Evolutionary conservation across 2,329 filamentous ascomycete genomes (phyloP).

Genomic region (Rhinocladiella mackenziei): DNA sequence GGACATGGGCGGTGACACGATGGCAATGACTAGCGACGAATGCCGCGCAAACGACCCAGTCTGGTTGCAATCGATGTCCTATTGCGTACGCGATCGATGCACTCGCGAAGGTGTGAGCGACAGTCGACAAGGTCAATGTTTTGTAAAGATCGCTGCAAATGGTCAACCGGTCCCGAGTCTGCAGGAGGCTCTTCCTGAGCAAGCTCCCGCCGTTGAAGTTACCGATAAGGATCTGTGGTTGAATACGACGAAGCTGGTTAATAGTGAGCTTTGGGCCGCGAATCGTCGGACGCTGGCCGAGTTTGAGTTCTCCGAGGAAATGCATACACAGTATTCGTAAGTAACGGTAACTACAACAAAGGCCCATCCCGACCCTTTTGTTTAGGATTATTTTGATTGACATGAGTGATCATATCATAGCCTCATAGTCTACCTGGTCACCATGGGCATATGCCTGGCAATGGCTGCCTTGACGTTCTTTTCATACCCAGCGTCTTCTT

Average conservation of each 20-base stretch:
- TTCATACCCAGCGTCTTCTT: no score
- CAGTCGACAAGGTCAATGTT: slow-evolving; percentile 27
- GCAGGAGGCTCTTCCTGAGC: slow-evolving; percentile 28
- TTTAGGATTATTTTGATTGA: not conserved
- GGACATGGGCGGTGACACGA: slow-evolving; percentile 26
- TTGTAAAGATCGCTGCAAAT: slow-evolving; percentile 26
- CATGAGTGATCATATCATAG: not conserved
- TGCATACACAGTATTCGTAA: slow-evolving; percentile 35
- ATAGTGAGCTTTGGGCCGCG: slow-evolving; percentile 30
- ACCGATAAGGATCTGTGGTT: slow-evolving; percentile 31
- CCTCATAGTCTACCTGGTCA: slow-evolving; percentile 16
- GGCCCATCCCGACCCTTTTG: no score
- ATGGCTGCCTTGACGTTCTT: slow-evolving; percentile 25
- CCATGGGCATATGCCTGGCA: slow-evolving; percentile 25
- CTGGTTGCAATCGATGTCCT: slow-evolving; percentile 33
- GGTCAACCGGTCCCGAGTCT: slow-evolving; percentile 29
- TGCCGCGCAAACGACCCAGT: slow-evolving; percentile 32
- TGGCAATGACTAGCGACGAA: slow-evolving; percentile 25
- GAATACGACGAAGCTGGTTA: slow-evolving; percentile 34
- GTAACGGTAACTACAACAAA: no score
- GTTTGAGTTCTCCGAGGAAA: slow-evolving; percentile 32
- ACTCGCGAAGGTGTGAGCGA: slow-evolving; percentile 13
- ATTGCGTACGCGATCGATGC: slow-evolving; percentile 32
- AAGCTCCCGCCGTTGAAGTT: slow-evolving; percentile 28
- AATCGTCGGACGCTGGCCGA: slow-evolving; percentile 30